Evolutionary conservation across 2,329 filamentous ascomycete species (phyloP).

Genomic region (Verticillium longisporum): DNA sequence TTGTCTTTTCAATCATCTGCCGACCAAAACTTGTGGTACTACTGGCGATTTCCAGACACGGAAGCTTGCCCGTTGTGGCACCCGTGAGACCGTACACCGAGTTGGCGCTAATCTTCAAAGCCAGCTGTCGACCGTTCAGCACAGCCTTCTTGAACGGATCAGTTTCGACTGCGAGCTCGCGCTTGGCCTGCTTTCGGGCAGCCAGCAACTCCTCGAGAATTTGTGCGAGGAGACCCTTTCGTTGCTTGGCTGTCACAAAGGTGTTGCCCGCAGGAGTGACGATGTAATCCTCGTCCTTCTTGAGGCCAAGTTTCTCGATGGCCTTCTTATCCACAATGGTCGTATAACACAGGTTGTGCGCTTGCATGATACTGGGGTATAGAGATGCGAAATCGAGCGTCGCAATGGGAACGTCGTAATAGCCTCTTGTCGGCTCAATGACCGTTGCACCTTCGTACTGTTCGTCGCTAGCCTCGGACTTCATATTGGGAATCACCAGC

Average conservation of each 20-base stretch:
- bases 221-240: slow-evolving; percentile 87
- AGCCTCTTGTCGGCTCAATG: slow-evolving; percentile 88
- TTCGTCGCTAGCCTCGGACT: slow-evolving; percentile 64
- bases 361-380: slow-evolving; percentile 98
- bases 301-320: slow-evolving; percentile 68
- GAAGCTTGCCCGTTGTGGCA: slow-evolving; percentile 91
- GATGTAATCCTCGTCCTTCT: slow-evolving; percentile 92
- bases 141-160: slow-evolving; percentile 98
- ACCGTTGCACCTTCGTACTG: slow-evolving; percentile 98
- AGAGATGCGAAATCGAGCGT: slow-evolving; percentile 98
- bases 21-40: slow-evolving; percentile 96
- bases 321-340: slow-evolving; percentile 76
- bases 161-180: slow-evolving; percentile 78
- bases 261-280: slow-evolving; percentile 90
- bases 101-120: slow-evolving; percentile 94
- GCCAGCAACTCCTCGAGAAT: slow-evolving; percentile 89
- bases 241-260: slow-evolving; percentile 81
- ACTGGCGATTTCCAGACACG: slow-evolving; percentile 90
- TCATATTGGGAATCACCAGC: slow-evolving; percentile 85
- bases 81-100: slow-evolving; percentile 96
- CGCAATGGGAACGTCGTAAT: slow-evolving; percentile 91
- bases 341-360: slow-evolving; percentile 97
- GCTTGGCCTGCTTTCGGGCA: slow-evolving; percentile 94
- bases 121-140: slow-evolving; percentile 91
- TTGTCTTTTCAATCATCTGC: slow-evolving; percentile 98